Conservation (phyloP, 371 early-diverging fungal species). For the Mortierella sp. region DNA sequence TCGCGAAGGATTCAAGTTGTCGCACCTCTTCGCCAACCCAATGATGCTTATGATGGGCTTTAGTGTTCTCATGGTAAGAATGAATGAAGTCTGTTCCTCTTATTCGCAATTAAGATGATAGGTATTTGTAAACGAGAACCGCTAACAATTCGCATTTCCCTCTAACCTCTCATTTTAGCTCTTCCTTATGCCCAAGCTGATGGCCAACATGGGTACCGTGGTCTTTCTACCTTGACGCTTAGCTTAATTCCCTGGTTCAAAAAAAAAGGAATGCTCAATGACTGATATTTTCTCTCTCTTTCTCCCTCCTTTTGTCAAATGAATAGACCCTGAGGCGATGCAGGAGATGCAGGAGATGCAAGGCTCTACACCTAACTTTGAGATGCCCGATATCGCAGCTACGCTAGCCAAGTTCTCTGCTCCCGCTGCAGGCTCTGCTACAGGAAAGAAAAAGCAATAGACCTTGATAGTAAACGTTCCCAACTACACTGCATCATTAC, state of each 20-base stretch:
- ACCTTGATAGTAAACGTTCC: too few species aligned
- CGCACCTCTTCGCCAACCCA: constrained; percentile 63
- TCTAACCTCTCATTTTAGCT: constrained; percentile 31
- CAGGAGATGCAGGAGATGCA: constrained; percentile 56
- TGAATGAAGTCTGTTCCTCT: not conserved
- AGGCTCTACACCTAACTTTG: constrained; percentile 37
- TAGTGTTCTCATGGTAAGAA: constrained; percentile 55
- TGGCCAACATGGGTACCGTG: constrained; percentile 57
- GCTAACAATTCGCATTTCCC: not conserved
- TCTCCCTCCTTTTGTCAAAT: not conserved
- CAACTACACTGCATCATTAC: too few species aligned
- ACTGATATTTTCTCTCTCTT: not conserved
- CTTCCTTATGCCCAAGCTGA: constrained; percentile 66
- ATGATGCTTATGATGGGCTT: constrained; percentile 70
- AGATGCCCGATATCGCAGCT: constrained; percentile 64
- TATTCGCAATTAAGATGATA: not conserved
- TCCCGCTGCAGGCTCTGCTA: constrained; percentile 15
- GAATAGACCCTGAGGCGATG: constrained; percentile 52
- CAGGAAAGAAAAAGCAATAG: constrained; percentile 33
- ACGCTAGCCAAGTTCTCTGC: constrained; percentile 58
- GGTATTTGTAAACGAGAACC: not conserved
- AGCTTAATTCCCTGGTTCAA: constrained; percentile 1
- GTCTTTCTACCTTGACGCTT: not conserved
- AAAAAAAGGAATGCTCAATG: not conserved
- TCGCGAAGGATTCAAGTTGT: constrained; percentile 62